These are phyloP conservation scores for Monosporozyma aquatica DNA, from an alignment of 805 yeast species.

Conservation along the genomic window DNA sequence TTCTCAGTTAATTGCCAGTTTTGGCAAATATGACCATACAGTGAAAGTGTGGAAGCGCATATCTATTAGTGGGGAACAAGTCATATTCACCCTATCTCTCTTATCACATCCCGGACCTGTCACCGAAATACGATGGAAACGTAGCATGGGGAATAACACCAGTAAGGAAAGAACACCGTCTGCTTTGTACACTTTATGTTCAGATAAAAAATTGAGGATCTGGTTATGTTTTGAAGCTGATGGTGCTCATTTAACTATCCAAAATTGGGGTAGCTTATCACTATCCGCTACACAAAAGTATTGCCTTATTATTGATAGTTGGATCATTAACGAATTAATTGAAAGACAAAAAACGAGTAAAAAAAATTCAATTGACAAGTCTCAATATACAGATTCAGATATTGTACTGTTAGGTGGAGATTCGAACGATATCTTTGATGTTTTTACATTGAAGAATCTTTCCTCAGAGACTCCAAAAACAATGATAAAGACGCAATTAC, in stretches of 20 bases:
- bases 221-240: constrained; percentile 62
- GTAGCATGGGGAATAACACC: constrained; percentile 12
- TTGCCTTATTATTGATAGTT: constrained; percentile 36
- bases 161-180: constrained; percentile 28
- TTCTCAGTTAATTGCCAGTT: constrained; percentile 55
- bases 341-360: constrained; percentile 9
- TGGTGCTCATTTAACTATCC: constrained; percentile 43
- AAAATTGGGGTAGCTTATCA: constrained; percentile 45
- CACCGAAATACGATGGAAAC: constrained; percentile 50
- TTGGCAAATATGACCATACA: constrained; percentile 52
- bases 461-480: constrained; percentile 48
- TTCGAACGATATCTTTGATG: constrained; percentile 21
- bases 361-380: constrained; percentile 21
- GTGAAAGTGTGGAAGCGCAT: constrained; percentile 74
- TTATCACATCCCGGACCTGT: constrained; percentile 57
- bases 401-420: constrained; percentile 35
- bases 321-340: constrained; percentile 20
- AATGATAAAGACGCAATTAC: constrained; percentile 35
- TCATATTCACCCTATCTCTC: constrained; percentile 59
- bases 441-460: constrained; percentile 44
- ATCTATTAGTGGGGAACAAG: constrained; percentile 53
- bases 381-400: constrained; percentile 27
- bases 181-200: constrained; percentile 54
- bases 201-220: constrained; percentile 49
- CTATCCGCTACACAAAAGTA: constrained; percentile 23